Conservation (phyloP, 805 yeast species). For the Kazachstania psychrophila region DNA sequence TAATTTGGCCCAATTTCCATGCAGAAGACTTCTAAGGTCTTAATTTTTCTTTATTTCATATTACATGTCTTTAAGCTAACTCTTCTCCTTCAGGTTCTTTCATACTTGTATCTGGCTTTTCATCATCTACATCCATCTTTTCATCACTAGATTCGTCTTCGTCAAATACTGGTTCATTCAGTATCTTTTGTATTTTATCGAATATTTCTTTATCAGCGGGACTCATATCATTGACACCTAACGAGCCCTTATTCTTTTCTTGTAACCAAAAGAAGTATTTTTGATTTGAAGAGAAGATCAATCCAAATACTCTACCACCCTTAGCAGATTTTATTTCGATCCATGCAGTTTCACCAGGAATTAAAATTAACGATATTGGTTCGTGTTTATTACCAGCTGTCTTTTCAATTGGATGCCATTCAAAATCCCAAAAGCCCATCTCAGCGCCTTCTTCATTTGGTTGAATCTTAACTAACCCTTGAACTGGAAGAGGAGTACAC, state of each 20-base stretch:
- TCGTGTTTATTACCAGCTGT: conserved; percentile 19
- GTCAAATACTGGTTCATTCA: conserved; percentile 29
- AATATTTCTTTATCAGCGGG: conserved; percentile 46
- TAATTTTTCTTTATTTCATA: too few relatives aligned
- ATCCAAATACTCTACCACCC: conserved; percentile 67
- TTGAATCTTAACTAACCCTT: conserved; percentile 35
- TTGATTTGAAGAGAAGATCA: conserved; percentile 60
- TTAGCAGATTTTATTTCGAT: conserved; percentile 56
- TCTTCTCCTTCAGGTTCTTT: conserved; percentile 1
- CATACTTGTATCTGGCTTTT: conserved; percentile 12
- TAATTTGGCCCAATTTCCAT: too few relatives aligned
- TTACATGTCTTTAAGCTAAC: conserved; percentile 10
- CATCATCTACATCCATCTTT: conserved; percentile 8
- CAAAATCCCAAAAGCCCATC: conserved; percentile 28
- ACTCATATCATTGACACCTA: conserved; percentile 39
- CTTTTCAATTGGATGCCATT: conserved; percentile 27
- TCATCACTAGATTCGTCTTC: conserved; percentile 14
- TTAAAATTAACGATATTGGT: conserved; percentile 45
- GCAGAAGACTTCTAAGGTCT: too few relatives aligned
- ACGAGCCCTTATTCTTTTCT: conserved; percentile 48
- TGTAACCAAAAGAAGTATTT: conserved; percentile 62
- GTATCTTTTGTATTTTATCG: conserved; percentile 41
- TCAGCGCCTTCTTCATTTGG: conserved; percentile 28
- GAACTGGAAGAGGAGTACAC: conserved; percentile 51
- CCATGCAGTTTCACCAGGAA: conserved; percentile 82